A percentile compares a stretch with the other conserved stretches of the same genome.
These are phyloP conservation scores for Amanita phalloides DNA, from an alignment of 768 basidiomycete genomes.

Conservation along the genomic window DNA sequence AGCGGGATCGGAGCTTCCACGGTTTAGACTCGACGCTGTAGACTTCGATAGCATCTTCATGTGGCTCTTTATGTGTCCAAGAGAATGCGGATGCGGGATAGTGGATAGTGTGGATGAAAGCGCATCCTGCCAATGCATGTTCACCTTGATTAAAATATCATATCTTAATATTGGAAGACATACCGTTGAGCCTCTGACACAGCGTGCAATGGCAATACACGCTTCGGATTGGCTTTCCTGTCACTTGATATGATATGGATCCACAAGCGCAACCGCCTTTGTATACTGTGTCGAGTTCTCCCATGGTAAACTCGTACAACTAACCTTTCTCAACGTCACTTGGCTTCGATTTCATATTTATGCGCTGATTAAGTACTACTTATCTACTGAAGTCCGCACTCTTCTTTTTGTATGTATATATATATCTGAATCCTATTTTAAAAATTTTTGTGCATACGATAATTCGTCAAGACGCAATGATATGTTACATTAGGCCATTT, in stretches of 20 bases:
- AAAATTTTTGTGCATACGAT: not conserved
- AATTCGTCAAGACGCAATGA: not conserved
- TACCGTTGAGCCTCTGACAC: slow-evolving; percentile 55
- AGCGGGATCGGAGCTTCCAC: slow-evolving; percentile 53
- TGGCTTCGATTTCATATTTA: not conserved
- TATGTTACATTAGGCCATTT: not conserved
- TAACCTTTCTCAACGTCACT: not conserved
- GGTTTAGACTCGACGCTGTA: slow-evolving; percentile 40
- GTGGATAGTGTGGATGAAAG: slow-evolving; percentile 55
- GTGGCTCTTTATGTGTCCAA: slow-evolving; percentile 38
- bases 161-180: not conserved
- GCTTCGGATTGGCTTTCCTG: slow-evolving; percentile 37
- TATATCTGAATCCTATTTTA: not conserved
- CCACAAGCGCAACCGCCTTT: slow-evolving; percentile 53
- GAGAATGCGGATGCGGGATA: slow-evolving; percentile 36
- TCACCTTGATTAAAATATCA: not conserved
- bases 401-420: not conserved
- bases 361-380: not conserved
- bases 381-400: not conserved
- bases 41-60: slow-evolving; percentile 26
- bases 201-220: slow-evolving; percentile 63
- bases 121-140: slow-evolving; percentile 28
- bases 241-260: slow-evolving; percentile 34
- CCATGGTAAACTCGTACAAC: not conserved
- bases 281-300: slow-evolving; percentile 5